Conservation (phyloP, 75 land plant species). For the Pseudotsuga menziesii region DNA sequence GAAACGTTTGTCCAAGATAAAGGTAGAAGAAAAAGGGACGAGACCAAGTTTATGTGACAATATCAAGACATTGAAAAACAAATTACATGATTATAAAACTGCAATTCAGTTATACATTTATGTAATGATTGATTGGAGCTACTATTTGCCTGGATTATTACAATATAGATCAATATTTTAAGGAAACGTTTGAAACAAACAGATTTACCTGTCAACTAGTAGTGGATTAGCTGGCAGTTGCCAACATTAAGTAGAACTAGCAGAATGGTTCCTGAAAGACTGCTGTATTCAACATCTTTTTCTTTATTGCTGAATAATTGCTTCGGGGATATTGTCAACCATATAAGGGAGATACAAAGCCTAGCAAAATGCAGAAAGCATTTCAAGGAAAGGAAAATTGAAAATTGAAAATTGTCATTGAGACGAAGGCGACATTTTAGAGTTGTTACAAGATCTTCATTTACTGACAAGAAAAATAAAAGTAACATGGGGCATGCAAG, state of each 20-base stretch:
- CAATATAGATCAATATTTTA: background rate
- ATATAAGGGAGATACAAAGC: background rate
- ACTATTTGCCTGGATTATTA: background rate
- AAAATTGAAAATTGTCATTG: background rate
- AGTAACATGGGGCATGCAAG: background rate
- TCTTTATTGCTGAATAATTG: background rate
- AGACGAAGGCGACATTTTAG: no score
- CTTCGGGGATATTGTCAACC: background rate
- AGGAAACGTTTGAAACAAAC: background rate
- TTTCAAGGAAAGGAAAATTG: background rate
- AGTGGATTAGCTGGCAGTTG: background rate
- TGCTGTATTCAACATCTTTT: background rate
- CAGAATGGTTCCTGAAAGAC: background rate
- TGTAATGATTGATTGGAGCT: background rate
- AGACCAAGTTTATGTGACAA: background rate
- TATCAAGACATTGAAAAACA: background rate
- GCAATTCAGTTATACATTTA: background rate
- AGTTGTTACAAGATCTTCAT: background rate
- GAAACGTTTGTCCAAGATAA: background rate
- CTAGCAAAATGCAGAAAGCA: background rate
- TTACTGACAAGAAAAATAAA: background rate
- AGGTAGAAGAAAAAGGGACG: background rate
- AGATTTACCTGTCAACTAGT: background rate
- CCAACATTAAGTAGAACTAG: background rate
- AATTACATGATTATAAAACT: background rate